These are phyloP conservation scores for Fusarium armeniacum DNA, from an alignment of 2,329 filamentous ascomycete species.

Conservation along the genomic window DNA sequence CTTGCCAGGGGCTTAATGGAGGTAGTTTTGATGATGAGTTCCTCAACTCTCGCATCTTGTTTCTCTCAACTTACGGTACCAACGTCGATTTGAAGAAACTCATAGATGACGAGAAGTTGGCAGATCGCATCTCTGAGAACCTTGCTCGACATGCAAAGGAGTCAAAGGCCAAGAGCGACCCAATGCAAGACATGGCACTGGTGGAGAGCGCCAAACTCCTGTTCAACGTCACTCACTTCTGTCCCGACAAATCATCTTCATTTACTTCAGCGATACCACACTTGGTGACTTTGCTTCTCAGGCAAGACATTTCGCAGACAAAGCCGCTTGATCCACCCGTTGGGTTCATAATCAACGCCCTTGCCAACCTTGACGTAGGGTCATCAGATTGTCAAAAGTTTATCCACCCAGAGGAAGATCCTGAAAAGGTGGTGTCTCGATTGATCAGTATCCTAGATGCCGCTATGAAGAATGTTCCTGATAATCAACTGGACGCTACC, in stretches of 20 bases:
- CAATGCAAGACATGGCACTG: constrained; percentile 84
- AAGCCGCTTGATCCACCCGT: constrained; percentile 81
- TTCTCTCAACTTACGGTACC: constrained; percentile 64
- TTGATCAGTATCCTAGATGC: constrained; percentile 78
- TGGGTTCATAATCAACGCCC: constrained; percentile 80
- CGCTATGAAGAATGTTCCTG: constrained; percentile 73
- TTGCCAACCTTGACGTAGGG: constrained; percentile 82
- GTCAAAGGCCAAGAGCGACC: constrained; percentile 56
- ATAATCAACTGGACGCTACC: constrained; percentile 78
- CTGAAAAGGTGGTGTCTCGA: constrained; percentile 71
- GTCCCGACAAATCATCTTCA: constrained; percentile 69
- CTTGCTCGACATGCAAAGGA: constrained; percentile 76
- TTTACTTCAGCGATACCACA: constrained; percentile 79
- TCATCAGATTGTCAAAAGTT: constrained; percentile 66
- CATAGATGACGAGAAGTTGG: constrained; percentile 59
- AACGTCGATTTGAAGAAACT: constrained; percentile 64
- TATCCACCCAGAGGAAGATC: constrained; percentile 75
- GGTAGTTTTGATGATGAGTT: constrained; percentile 89
- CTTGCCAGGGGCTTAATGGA: constrained; percentile 78
- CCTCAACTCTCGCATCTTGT: constrained; percentile 66
- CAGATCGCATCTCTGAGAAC: constrained; percentile 75
- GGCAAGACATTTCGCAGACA: constrained; percentile 66
- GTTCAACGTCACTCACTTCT: constrained; percentile 88
- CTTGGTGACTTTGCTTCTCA: constrained; percentile 78
- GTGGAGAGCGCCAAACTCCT: constrained; percentile 87